Evolutionary conservation across 768 basidiomycete species (phyloP).

Genomic region (Russula dissimulans): DNA sequence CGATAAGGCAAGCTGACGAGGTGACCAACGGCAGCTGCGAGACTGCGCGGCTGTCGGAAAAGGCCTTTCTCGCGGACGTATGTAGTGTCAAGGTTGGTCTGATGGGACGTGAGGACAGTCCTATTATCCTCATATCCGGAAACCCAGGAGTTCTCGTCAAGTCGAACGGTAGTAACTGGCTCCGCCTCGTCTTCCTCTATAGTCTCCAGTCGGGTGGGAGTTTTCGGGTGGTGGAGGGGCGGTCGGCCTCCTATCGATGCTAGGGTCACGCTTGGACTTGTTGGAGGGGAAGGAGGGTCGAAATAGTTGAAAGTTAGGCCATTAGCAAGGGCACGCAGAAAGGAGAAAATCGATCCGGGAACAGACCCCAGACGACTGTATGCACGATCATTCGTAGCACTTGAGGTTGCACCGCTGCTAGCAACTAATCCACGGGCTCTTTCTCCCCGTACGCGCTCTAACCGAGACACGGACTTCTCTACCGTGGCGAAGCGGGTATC

Average conservation of each 20-base stretch:
- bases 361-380: neutral
- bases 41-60: neutral
- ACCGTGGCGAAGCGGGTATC: conserved; percentile 29
- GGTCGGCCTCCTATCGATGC: conserved; percentile 18
- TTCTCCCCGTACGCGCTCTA: conserved; percentile 25
- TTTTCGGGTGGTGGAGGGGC: conserved; percentile 23
- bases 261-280: conserved; percentile 18
- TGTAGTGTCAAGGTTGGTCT: neutral
- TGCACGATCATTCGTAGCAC: neutral
- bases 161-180: neutral
- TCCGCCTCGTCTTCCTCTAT: conserved; percentile 28
- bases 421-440: conserved; percentile 17
- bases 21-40: conserved; percentile 4
- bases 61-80: neutral
- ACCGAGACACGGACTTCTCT: conserved; percentile 29
- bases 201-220: conserved; percentile 29
- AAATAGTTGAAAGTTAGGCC: conserved; percentile 17
- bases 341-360: neutral
- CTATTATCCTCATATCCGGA: conserved; percentile 8
- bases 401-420: neutral
- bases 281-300: conserved; percentile 4
- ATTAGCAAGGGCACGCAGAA: conserved; percentile 2
- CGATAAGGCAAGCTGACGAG: conserved; percentile 19
- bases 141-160: conserved; percentile 1
- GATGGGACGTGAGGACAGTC: neutral